These are phyloP conservation scores for Lentithecium fluviatile DNA, from an alignment of 495 filamentous ascomycete species.

Conservation along the genomic window DNA sequence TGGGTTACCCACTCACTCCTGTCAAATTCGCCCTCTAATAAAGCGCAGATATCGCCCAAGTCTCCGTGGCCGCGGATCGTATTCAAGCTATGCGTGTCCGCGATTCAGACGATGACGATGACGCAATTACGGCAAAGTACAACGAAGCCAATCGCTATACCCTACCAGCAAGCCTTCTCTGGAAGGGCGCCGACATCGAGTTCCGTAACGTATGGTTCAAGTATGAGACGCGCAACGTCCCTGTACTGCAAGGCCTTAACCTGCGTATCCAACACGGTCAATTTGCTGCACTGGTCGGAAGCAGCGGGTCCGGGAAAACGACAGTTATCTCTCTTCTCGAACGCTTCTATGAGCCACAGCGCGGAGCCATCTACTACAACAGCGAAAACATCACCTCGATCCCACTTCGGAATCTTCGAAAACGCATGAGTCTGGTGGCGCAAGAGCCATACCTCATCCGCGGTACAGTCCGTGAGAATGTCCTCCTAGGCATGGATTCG, in stretches of 20 bases:
- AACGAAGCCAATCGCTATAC: neutral
- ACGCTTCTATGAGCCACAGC: conserved; percentile 32
- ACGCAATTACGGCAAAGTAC: neutral
- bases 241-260: conserved; percentile 23
- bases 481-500: conserved; percentile 63
- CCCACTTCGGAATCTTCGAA: conserved; percentile 77
- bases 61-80: conserved; percentile 3
- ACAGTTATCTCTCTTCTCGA: conserved; percentile 32
- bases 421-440: conserved; percentile 70
- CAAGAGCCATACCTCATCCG: conserved; percentile 86
- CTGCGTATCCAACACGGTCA: conserved; percentile 29
- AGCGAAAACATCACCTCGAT: conserved; percentile 60
- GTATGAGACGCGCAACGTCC: conserved; percentile 26
- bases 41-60: conserved; percentile 13
- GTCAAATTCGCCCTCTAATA: neutral
- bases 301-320: conserved; percentile 33
- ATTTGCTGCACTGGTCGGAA: conserved; percentile 34
- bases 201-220: conserved; percentile 30
- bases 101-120: neutral
- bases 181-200: conserved; percentile 22
- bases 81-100: conserved; percentile 5
- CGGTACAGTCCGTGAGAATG: conserved; percentile 78
- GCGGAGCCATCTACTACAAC: conserved; percentile 25
- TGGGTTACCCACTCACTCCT: neutral
- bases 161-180: neutral